These are phyloP conservation scores for Pyrenochaeta sp. DNA, from an alignment of 2,329 filamentous ascomycete genomes.

Conservation along the genomic window DNA sequence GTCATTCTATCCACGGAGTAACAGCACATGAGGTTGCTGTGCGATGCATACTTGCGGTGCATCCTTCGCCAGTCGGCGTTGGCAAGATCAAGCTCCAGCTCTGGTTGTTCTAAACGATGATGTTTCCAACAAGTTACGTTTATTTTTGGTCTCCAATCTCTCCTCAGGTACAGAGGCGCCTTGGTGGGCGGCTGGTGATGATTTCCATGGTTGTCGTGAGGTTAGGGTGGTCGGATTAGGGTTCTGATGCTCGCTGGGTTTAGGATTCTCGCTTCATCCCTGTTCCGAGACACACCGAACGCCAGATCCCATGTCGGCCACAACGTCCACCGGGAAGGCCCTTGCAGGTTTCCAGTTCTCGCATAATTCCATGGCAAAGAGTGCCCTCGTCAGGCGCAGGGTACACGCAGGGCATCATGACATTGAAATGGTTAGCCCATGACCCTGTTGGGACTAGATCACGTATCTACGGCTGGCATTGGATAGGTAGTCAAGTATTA, in stretches of 20 bases:
- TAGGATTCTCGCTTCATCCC: conserved; percentile 37
- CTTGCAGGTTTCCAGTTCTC: conserved; percentile 5
- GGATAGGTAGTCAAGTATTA: background rate
- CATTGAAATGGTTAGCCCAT: background rate
- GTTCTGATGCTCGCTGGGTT: conserved; percentile 41
- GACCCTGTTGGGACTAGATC: too few species aligned
- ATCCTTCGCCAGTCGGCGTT: too few species aligned
- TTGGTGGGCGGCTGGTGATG: conserved; percentile 15
- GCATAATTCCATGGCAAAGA: conserved; percentile 19
- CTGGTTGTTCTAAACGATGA: conserved; percentile 26
- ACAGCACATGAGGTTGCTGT: too few species aligned
- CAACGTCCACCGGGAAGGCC: conserved; percentile 14
- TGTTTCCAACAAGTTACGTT: conserved; percentile 30
- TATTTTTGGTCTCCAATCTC: conserved; percentile 15
- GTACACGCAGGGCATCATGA: conserved; percentile 13
- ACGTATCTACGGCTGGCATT: background rate
- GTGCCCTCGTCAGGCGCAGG: conserved; percentile 12
- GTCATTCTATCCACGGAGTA: conserved; percentile 15
- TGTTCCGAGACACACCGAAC: conserved; percentile 31
- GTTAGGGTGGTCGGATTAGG: conserved; percentile 29
- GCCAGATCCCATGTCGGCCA: conserved; percentile 29
- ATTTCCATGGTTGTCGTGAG: conserved; percentile 29
- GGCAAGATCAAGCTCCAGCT: conserved; percentile 28
- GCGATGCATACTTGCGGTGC: too few species aligned
- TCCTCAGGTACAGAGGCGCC: conserved; percentile 23